Evolutionary conservation across 306 rosid genomes (phyloP).

Genomic region (Lagenaria siceraria): DNA sequence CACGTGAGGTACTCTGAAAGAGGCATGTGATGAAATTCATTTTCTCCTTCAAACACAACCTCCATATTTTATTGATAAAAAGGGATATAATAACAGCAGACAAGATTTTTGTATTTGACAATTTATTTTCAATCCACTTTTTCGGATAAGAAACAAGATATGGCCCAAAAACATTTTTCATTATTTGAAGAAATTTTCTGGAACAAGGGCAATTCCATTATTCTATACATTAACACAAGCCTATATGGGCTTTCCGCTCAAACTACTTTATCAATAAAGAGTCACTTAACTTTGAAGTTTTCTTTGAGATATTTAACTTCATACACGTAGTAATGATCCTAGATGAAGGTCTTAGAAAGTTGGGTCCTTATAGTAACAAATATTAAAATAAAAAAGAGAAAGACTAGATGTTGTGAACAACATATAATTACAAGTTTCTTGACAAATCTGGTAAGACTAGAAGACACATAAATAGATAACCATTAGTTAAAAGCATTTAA

Average conservation of each 20-base stretch:
- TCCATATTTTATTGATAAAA: background rate
- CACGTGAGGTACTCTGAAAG: constrained; percentile 66
- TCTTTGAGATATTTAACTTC: too few species aligned
- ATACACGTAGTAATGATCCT: too few species aligned
- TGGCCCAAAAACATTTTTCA: too few species aligned
- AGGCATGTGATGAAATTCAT: background rate
- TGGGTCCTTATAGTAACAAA: background rate
- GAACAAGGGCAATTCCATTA: too few species aligned
- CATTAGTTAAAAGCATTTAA: background rate
- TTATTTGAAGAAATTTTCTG: too few species aligned
- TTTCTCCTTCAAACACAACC: background rate
- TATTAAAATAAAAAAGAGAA: background rate
- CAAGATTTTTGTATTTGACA: background rate
- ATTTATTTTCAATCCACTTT: background rate
- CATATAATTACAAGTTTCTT: background rate
- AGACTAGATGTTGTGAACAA: background rate
- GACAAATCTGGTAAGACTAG: background rate
- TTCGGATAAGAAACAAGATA: background rate
- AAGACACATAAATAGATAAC: background rate
- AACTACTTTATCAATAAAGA: background rate
- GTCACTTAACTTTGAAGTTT: background rate
- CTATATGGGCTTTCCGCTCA: background rate
- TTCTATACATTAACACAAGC: background rate
- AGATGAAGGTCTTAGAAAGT: too few species aligned
- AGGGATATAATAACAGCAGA: background rate